Conservation (phyloP, 495 filamentous ascomycete genomes). For the Umbilicaria muhlenbergii region DNA sequence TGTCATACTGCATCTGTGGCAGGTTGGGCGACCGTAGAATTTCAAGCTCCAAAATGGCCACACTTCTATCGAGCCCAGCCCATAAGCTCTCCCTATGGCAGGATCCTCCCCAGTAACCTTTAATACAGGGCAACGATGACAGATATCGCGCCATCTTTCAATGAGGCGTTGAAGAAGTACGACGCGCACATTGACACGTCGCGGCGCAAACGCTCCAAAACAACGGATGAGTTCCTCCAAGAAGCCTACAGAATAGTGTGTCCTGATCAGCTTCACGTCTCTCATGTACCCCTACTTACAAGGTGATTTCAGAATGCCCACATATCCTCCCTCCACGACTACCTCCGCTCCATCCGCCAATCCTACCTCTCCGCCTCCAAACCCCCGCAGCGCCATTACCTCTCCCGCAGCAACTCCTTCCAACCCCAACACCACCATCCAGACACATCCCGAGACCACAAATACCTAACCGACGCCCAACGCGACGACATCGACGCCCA, state of each 20-base stretch:
- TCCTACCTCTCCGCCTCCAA: constrained; percentile 72
- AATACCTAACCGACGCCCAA: constrained; percentile 47
- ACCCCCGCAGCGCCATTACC: constrained; percentile 30
- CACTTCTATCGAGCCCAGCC: too few species aligned
- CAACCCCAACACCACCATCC: constrained; percentile 14
- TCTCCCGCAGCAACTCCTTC: constrained; percentile 18
- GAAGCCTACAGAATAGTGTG: constrained; percentile 89
- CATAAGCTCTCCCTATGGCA: too few species aligned
- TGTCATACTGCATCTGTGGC: too few species aligned
- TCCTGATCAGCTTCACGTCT: constrained; percentile 7
- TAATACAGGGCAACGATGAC: constrained; percentile 2
- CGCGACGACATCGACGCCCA: constrained; percentile 71
- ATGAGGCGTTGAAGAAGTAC: constrained; percentile 39
- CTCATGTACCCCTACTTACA: constrained; percentile 1
- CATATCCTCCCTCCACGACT: constrained; percentile 56
- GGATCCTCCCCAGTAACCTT: too few species aligned
- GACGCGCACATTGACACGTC: constrained; percentile 28
- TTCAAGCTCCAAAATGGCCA: too few species aligned
- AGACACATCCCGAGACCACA: constrained; percentile 14
- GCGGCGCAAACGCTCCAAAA: constrained; percentile 27
- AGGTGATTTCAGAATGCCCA: constrained; percentile 53
- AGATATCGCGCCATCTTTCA: constrained; percentile 19
- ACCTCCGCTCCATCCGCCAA: constrained; percentile 71
- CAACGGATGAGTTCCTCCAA: constrained; percentile 77
- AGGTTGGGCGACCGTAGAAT: too few species aligned